phyloP scores from a whole-genome alignment of 1,139 yeast genomes.

The Candida sanyaensis region DNA sequence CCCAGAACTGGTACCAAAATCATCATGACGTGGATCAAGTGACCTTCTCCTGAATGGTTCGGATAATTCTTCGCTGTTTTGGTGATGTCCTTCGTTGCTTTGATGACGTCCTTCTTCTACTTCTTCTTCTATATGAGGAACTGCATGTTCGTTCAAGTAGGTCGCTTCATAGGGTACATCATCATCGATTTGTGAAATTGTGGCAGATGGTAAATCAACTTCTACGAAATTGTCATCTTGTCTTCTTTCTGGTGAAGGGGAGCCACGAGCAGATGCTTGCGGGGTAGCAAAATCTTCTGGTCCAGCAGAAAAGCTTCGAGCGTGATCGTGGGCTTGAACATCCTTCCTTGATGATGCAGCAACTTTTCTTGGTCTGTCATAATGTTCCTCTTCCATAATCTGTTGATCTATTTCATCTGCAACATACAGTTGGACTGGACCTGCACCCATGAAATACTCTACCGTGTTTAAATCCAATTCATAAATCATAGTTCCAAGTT shows the following conservation, averaged over 20 bases:
- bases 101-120: not conserved
- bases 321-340: conserved; percentile 28
- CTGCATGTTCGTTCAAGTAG: conserved; percentile 2
- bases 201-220: conserved; percentile 28
- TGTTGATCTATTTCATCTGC: not conserved
- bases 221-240: conserved; percentile 27
- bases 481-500: conserved; percentile 59
- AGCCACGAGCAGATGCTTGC: conserved; percentile 24
- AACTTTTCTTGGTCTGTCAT: conserved; percentile 8
- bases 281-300: conserved; percentile 49
- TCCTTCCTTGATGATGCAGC: conserved; percentile 18
- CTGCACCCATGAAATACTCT: conserved; percentile 29
- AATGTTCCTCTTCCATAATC: conserved; percentile 1
- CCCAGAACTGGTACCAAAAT: conserved; percentile 3
- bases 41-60: conserved; percentile 15
- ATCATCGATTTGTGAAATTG: conserved; percentile 18
- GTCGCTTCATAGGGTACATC: conserved; percentile 5
- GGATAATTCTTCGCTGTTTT: conserved; percentile 8
- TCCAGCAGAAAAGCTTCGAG: conserved; percentile 42
- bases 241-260: conserved; percentile 36
- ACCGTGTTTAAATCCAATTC: conserved; percentile 54
- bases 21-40: conserved; percentile 10
- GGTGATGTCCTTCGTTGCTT: not conserved
- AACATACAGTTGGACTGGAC: not conserved
- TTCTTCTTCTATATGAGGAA: conserved; percentile 5